A percentile compares a stretch with the other conserved stretches of the same genome.
phyloP scores from a whole-genome alignment of 495 filamentous ascomycete genomes.

The Tirmania nivea region DNA sequence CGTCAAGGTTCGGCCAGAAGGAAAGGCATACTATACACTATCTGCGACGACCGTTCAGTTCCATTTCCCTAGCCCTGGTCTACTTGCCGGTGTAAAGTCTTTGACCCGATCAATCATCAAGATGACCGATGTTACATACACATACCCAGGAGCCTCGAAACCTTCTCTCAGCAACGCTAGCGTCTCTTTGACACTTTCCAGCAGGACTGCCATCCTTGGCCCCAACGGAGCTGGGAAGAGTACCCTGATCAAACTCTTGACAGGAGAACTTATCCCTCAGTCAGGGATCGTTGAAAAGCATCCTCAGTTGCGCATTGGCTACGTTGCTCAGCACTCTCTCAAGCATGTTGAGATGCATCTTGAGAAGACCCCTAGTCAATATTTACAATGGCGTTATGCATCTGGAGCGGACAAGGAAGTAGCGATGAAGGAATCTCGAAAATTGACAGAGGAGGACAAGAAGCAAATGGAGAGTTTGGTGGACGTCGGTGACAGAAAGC shows the following conservation, averaged over 20 bases:
- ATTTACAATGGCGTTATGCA: conserved; percentile 94
- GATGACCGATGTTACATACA: conserved; percentile 77
- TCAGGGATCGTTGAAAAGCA: conserved; percentile 88
- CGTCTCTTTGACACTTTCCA: conserved; percentile 68
- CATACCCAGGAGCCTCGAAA: conserved; percentile 68
- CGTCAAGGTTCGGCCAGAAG: conserved; percentile 83
- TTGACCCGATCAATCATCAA: conserved; percentile 79
- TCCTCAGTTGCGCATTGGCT: conserved; percentile 93
- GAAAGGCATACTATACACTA: conserved; percentile 94
- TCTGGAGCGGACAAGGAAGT: conserved; percentile 95
- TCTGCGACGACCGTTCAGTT: conserved; percentile 77
- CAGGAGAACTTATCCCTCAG: conserved; percentile 83
- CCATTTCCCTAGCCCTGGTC: conserved; percentile 92
- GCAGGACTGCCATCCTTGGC: conserved; percentile 85
- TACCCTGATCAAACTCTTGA: conserved; percentile 91
- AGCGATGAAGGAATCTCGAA: conserved; percentile 86
- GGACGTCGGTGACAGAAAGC: conserved; percentile 58
- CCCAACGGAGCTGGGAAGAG: conserved; percentile 97
- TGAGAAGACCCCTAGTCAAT: conserved; percentile 97
- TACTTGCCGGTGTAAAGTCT: conserved; percentile 87
- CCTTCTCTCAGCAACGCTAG: conserved; percentile 76
- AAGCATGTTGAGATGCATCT: conserved; percentile 99
- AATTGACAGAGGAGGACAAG: conserved; percentile 64
- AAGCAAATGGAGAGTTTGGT: conserved; percentile 77
- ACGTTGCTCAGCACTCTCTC: conserved; percentile 97